These are phyloP conservation scores for Exophiala oligosperma DNA, from an alignment of 2,329 filamentous ascomycete species.

Conservation along the genomic window DNA sequence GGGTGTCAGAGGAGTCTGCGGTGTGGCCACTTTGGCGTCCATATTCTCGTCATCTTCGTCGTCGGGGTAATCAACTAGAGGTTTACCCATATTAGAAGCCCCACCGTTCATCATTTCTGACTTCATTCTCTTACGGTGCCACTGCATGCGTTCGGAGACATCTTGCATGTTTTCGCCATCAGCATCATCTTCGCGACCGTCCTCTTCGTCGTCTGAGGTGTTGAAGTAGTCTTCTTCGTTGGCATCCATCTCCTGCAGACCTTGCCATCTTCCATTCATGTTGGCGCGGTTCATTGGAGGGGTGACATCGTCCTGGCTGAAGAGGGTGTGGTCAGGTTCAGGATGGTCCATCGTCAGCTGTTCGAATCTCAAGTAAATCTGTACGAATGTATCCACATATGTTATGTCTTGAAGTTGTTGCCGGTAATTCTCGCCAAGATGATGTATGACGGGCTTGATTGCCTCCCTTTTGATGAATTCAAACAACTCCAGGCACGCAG, in stretches of 20 bases:
- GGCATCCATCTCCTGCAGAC: constrained; percentile 78
- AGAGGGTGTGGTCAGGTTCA: constrained; percentile 65
- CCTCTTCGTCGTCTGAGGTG: constrained; percentile 81
- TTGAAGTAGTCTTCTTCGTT: constrained; percentile 95
- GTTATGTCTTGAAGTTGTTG: constrained; percentile 73
- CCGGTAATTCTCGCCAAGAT: constrained; percentile 81
- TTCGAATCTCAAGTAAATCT: constrained; percentile 75
- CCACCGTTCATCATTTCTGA: constrained; percentile 55
- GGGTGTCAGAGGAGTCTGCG: constrained; percentile 27
- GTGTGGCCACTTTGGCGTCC: constrained; percentile 47
- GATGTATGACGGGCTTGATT: constrained; percentile 76
- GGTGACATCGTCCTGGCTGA: constrained; percentile 67
- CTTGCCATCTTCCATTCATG: constrained; percentile 63
- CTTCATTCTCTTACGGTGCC: constrained; percentile 25
- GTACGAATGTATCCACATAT: constrained; percentile 82
- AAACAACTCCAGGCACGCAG: constrained; percentile 90
- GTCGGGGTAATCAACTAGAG: constrained; percentile 87
- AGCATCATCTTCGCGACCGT: constrained; percentile 47
- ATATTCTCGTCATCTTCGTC: constrained; percentile 73
- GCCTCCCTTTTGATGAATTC: constrained; percentile 83
- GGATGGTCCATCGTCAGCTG: constrained; percentile 66
- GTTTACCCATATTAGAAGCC: constrained; percentile 63
- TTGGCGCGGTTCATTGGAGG: constrained; percentile 45
- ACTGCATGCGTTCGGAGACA: constrained; percentile 24
- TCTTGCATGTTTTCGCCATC: constrained; percentile 17